Evolutionary conservation across 1,284 basidiomycete species (phyloP).

Genomic region (Ceratobasidium sp.): DNA sequence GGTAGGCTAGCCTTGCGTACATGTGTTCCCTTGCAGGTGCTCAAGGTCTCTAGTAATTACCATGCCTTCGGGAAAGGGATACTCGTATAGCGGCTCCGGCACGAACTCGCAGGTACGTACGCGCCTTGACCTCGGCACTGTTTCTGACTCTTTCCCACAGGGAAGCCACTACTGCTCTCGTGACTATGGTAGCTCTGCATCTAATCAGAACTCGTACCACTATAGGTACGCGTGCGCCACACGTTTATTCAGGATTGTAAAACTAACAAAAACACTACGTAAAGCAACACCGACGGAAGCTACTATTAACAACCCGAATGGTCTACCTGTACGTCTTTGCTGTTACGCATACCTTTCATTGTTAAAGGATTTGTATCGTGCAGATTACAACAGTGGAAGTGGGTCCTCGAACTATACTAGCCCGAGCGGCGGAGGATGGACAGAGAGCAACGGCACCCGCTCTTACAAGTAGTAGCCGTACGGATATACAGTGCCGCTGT

Average conservation of each 20-base stretch:
- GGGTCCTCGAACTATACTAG: constrained; percentile 38
- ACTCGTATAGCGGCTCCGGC: constrained; percentile 13
- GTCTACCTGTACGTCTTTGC: constrained; percentile 18
- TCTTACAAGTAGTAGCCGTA: neutral
- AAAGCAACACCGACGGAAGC: constrained; percentile 39
- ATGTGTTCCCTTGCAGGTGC: too few relatives aligned
- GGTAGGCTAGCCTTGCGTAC: too few relatives aligned
- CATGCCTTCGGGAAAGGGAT: constrained; percentile 26
- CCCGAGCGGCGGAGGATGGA: constrained; percentile 39
- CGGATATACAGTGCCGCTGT: neutral
- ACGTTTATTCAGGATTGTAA: neutral
- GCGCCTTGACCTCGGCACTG: too few relatives aligned
- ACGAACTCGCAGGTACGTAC: constrained; percentile 30
- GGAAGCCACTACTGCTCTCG: constrained; percentile 41
- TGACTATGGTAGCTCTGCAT: constrained; percentile 39
- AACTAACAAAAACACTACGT: neutral
- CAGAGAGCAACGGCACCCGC: constrained; percentile 13
- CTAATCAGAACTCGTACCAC: constrained; percentile 41
- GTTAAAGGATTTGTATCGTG: neutral
- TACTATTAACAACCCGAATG: constrained; percentile 40
- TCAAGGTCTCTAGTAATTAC: too few relatives aligned
- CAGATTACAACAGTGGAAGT: constrained; percentile 40
- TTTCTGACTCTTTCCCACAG: constrained; percentile 12
- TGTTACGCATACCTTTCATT: neutral
- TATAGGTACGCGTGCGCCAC: constrained; percentile 8